Conservation (phyloP, 768 basidiomycete genomes). For the Suillus ampliporus region DNA sequence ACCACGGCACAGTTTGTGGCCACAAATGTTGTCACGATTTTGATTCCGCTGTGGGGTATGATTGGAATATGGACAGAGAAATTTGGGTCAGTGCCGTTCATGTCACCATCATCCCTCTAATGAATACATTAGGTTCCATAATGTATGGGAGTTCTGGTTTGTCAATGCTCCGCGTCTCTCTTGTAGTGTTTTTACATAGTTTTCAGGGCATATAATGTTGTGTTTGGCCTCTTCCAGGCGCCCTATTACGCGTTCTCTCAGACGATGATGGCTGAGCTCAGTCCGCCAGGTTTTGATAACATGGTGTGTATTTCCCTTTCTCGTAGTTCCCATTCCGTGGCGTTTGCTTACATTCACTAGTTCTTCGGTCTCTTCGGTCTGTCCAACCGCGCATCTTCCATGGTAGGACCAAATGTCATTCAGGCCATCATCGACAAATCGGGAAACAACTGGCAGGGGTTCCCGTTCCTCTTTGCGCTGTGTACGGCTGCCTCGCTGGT, state of each 20-base stretch:
- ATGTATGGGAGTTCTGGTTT: slow-evolving; percentile 88
- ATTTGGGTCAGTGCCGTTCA: slow-evolving; percentile 55
- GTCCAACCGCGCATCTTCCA: slow-evolving; percentile 84
- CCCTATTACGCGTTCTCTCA: slow-evolving; percentile 89
- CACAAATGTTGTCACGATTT: slow-evolving; percentile 75
- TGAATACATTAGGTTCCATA: slow-evolving; percentile 60
- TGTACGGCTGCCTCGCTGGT: slow-evolving; percentile 68
- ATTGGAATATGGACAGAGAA: slow-evolving; percentile 81
- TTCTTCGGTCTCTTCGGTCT: slow-evolving; percentile 90
- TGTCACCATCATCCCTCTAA: neutral
- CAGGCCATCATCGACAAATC: slow-evolving; percentile 79
- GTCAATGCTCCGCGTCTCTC: slow-evolving; percentile 15
- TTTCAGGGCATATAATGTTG: slow-evolving; percentile 74
- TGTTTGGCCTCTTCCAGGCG: slow-evolving; percentile 83
- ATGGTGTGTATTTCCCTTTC: slow-evolving; percentile 48
- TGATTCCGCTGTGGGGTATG: slow-evolving; percentile 89
- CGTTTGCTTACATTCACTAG: slow-evolving; percentile 37
- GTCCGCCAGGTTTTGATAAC: slow-evolving; percentile 87
- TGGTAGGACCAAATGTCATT: slow-evolving; percentile 87
- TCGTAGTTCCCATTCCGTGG: neutral
- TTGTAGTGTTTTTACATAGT: slow-evolving; percentile 6
- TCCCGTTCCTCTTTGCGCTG: slow-evolving; percentile 82
- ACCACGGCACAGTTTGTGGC: slow-evolving; percentile 62
- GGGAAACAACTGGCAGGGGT: slow-evolving; percentile 82
- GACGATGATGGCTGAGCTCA: slow-evolving; percentile 89